Conservation (phyloP, 73 alveolate genomes). For the Tetrahymena borealis region DNA sequence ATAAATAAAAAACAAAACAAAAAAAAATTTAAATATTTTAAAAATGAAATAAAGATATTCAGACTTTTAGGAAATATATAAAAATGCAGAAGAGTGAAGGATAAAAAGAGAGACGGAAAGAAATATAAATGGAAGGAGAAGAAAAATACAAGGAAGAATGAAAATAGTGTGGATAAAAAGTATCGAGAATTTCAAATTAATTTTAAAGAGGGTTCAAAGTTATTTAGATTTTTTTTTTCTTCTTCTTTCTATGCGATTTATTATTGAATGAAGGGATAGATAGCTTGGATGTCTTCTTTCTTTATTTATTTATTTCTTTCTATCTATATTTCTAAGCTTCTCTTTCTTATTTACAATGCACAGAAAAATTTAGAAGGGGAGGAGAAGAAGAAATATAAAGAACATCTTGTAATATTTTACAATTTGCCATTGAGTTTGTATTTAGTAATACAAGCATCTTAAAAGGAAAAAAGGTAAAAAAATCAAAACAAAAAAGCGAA, state of each 20-base stretch:
- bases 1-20: too few relatives aligned
- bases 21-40: neutral
- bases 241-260: neutral
- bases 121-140: neutral
- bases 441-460: neutral
- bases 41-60: neutral
- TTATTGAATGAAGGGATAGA: neutral
- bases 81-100: neutral
- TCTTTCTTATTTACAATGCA: neutral
- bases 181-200: neutral
- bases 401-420: neutral
- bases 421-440: neutral
- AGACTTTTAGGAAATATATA: neutral
- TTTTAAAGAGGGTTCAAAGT: constrained; percentile 1
- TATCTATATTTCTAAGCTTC: too few relatives aligned
- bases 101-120: neutral
- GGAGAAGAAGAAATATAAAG: neutral
- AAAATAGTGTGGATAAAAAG: constrained; percentile 1
- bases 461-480: neutral
- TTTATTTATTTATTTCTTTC: too few relatives aligned
- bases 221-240: neutral
- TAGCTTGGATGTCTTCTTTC: neutral
- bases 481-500: constrained; percentile 1
- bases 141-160: neutral
- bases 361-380: neutral